Evolutionary conservation across 1,284 basidiomycete species (phyloP), one percentile per base, ranked within the genome.

Genomic region (Grifola frondosa): DNA sequence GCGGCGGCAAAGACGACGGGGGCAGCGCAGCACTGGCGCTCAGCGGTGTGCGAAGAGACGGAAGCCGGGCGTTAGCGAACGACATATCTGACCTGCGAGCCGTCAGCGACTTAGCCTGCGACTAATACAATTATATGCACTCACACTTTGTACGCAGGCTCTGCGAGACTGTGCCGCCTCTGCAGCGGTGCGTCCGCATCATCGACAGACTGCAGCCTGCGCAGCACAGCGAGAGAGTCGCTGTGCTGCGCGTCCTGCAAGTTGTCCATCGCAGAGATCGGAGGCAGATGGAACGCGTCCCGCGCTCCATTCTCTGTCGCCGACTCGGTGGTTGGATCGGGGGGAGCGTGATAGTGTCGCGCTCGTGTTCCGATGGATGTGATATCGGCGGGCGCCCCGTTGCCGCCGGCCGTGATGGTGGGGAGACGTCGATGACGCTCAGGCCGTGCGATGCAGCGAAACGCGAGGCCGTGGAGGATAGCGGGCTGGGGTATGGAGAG

Each of bases 181-280:
- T 54, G 54, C 41, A 50, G 42, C 36, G 38, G 35, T 20, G 23
- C 26, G 12, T 49, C 48, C 9, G 58, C 52, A 31, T 70, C 65
- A 38, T 81, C 78, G 19, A 75, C 74, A 44, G 70, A 68, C 43
- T 68, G 71, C 15, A 86, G 62, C 15, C 84, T 70, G 44, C 77
- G 66, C 30, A 87, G 60, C 3, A 87, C 82, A 6, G 81, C 75
- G 10, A 78, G 75, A 1, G 82, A 78, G 56, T 85, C 81, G 30
- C 74, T 70, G 2, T 68, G 67, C 30, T 70, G 64, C 16, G 75
- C 64, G 3, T 76, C 74, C 11, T 76, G 68, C 32, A 77, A 59
- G 47, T 78, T 77, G 57, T 84, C 82, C 52, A 87, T 64, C 0
- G 80, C 75, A 5, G 83, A 81, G 46, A 87, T 86, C 0, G 83